Evolutionary conservation across 2,329 filamentous ascomycete genomes (phyloP).

Genomic region (Cytospora piceae): DNA sequence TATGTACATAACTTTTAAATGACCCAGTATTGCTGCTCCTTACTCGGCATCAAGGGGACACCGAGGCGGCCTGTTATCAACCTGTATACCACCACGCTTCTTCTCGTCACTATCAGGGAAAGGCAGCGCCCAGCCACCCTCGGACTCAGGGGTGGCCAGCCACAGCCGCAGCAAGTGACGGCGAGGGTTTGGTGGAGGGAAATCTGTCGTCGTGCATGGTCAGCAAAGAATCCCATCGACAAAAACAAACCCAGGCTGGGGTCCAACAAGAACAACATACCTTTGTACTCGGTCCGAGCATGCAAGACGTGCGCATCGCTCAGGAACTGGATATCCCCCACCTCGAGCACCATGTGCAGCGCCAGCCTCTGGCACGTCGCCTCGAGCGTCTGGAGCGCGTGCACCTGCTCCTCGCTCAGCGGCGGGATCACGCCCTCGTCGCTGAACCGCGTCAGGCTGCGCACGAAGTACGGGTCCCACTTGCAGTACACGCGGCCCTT

Average conservation of each 20-base stretch:
- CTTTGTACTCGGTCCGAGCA: constrained; percentile 78
- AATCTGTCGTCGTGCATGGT: constrained; percentile 39
- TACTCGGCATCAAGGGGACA: constrained; percentile 80
- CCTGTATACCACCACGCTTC: constrained; percentile 88
- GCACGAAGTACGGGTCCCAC: constrained; percentile 89
- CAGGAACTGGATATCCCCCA: constrained; percentile 88
- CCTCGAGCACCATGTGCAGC: constrained; percentile 83
- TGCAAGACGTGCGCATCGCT: constrained; percentile 81
- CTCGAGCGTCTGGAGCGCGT: constrained; percentile 72
- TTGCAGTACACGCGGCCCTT: constrained; percentile 76
- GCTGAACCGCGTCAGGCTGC: constrained; percentile 74
- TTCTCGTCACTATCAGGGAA: constrained; percentile 81
- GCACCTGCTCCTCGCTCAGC: constrained; percentile 68
- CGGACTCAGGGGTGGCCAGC: constrained; percentile 78
- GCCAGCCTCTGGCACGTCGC: constrained; percentile 73
- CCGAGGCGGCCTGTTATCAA: constrained; percentile 76
- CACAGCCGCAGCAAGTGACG: constrained; percentile 83
- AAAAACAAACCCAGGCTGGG: not conserved
- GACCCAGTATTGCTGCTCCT: constrained; percentile 54
- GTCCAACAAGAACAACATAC: constrained; percentile 40
- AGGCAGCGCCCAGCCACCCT: constrained; percentile 84
- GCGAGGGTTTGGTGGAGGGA: constrained; percentile 68
- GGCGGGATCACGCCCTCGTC: constrained; percentile 66
- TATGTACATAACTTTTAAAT: not conserved
- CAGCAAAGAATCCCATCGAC: not conserved